Evolutionary conservation across 148 eudicot genomes (phyloP), one percentile per base, ranked within the genome.

Genomic region (Vaccinium macrocarpon): DNA sequence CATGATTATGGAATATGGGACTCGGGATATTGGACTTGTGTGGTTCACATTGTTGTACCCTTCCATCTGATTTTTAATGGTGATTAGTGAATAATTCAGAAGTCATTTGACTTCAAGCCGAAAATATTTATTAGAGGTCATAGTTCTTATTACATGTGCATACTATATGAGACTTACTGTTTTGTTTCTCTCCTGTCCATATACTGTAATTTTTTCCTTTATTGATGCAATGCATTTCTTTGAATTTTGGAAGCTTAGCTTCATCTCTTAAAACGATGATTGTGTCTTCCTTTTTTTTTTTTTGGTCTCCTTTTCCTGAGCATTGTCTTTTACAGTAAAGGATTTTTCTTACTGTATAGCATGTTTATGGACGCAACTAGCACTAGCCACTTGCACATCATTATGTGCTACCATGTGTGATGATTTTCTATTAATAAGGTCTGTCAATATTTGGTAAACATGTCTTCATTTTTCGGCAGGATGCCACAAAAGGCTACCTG

Each of bases 401-500:
- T 49, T 76, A 10, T 19, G 29, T 82, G 52, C 27, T n/a, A 2
- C 4, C 29, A 25, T 46, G 62, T 51, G 8, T 71, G 5, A 52
- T 82, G 12, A 5, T 21, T 73, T 25, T 82, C 78, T 71, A 1
- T 29, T 82, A 42, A 51, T 14, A 70, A 46, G 16, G 74, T 38
- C 55, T 27, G 52, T 66, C 29, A n/a, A 21, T 78, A 6, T 79
- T 35, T 59, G 27, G 42, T 80, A 38, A 80, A 48, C 32, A 3
- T 25, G 52, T 32, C 50, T 55, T 79, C 68, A 85, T n/a, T 76
- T 61, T 90, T 27, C 68, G 74, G 70, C 90, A 97, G 99, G 98
- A 97, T 92, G 95, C 99, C 79, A 87, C 95, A 38, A 95, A 89
- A 89, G 97, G 99, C 76, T 97, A 97, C 91, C 86, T 95, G 92